A percentile compares a stretch with the other conserved stretches of the same genome.
These are phyloP conservation scores for Candida methanosorbosa DNA, from an alignment of 805 yeast genomes.

Conservation along the genomic window DNA sequence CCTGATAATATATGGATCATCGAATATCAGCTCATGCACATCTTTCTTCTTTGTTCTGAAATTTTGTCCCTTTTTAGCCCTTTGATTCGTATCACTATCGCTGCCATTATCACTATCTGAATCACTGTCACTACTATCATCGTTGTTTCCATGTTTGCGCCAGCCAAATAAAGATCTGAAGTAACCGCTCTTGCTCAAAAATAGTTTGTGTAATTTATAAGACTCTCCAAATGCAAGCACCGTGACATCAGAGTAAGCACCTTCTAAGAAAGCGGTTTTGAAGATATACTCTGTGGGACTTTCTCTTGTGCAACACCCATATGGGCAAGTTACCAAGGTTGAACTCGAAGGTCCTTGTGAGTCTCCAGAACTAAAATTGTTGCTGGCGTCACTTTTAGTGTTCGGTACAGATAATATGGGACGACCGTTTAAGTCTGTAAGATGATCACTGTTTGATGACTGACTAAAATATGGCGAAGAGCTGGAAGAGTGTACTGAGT, in stretches of 20 bases:
- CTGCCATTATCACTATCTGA: slow-evolving; percentile 1
- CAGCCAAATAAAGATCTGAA: slow-evolving; percentile 39
- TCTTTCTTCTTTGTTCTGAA: neutral
- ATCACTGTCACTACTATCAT: neutral
- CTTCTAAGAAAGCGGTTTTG: slow-evolving; percentile 32
- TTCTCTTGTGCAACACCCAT: slow-evolving; percentile 19
- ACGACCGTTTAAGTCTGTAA: no score
- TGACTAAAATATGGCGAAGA: no score
- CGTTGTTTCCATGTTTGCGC: slow-evolving; percentile 25
- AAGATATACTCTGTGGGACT: slow-evolving; percentile 22
- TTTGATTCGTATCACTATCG: slow-evolving; percentile 1
- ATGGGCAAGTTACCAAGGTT: no score
- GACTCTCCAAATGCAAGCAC: slow-evolving; percentile 35
- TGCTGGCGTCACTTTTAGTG: no score
- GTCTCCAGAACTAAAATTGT: no score
- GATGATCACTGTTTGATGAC: no score
- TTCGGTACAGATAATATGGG: no score
- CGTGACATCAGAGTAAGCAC: slow-evolving; percentile 40
- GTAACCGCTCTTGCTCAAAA: slow-evolving; percentile 38
- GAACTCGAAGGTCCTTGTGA: no score
- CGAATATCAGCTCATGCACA: slow-evolving; percentile 26
- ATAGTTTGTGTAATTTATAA: slow-evolving; percentile 37
- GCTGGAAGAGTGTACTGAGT: no score
- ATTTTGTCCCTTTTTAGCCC: neutral
- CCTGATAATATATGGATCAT: slow-evolving; percentile 31